Base-by-base conservation (phyloP, 805 yeast genomes). In the Saturnispora quitensis region DNA sequence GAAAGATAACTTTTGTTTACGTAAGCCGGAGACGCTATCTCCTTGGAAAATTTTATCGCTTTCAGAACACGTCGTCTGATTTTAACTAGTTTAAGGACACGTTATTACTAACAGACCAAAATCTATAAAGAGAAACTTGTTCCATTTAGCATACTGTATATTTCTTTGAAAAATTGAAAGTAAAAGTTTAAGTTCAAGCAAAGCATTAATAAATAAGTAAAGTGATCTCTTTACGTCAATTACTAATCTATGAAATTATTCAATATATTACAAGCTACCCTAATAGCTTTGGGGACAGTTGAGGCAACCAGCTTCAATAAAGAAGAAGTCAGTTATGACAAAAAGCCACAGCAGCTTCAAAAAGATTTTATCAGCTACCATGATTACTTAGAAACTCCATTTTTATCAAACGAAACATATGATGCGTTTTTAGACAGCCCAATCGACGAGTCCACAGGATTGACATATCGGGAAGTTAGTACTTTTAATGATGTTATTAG, bases 401-500 rank as follows among this genome's bases (percentile, higher is more conserved):
- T 63, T 51, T 47, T 28, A 4, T 27, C 60, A 33, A 62, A 58
- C 49, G 60, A 58, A 3, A 43, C 43, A 3, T 55, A 42, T 17
- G 42, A 47, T 22, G 52, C 52, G 7, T 68, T 65, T 50, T 38
- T 53, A 2, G 34, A 55, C 8, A 40, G 60, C 2, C 48, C 54
- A 13, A 62, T 68, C 17, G 54, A 59, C 31, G 72, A 66, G 36
- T 62, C 64, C 25, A 57, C 67, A 1, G 57, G 61, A 20, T 62
- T 68, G 22, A 64, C 63, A 2, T 73, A 74, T 51, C 59, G 67
- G 7, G 77, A 79, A 54, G 75, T 83, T 31, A 76, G 81, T 60
- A 67, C 65, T 2, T 68, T 80, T 27, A 84, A 84, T 64, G 48
- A 56, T 2, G 64, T 71, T 40, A 68, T 84, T n/a, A 69, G 84